phyloP scores from a whole-genome alignment of 495 filamentous ascomycete species.

The Penicillium lagena region DNA sequence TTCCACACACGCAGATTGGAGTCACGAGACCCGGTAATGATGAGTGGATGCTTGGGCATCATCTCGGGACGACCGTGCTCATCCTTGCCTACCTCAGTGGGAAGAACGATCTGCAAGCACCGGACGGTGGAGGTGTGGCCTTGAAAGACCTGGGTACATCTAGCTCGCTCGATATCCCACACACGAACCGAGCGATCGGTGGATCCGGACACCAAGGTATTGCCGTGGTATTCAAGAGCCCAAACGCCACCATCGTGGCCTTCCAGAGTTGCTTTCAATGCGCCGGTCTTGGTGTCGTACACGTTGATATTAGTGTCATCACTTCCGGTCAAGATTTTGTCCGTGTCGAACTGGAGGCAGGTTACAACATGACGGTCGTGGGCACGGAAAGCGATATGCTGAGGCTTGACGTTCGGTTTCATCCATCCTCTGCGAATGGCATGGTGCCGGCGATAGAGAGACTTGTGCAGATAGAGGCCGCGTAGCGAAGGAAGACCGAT shows the following conservation, averaged over 20 bases:
- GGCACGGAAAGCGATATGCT: conserved; percentile 90
- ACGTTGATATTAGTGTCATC: conserved; percentile 98
- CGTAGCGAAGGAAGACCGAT: conserved; percentile 72
- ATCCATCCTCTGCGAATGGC: conserved; percentile 90
- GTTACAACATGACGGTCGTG: conserved; percentile 96
- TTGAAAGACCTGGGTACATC: conserved; percentile 91
- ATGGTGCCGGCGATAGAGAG: conserved; percentile 86
- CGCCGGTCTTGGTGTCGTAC: conserved; percentile 94
- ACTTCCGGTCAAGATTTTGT: conserved; percentile 96
- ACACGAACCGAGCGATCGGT: conserved; percentile 94
- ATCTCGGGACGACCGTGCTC: conserved; percentile 70
- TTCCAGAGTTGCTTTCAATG: conserved; percentile 70
- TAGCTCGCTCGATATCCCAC: conserved; percentile 91
- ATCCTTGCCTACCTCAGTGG: conserved; percentile 65
- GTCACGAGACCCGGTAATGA: conserved; percentile 96
- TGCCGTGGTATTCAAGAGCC: conserved; percentile 94
- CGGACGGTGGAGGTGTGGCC: conserved; percentile 97
- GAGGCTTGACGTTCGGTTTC: conserved; percentile 73
- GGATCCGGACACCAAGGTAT: conserved; percentile 90
- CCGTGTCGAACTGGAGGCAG: conserved; percentile 93
- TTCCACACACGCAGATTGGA: conserved; percentile 94
- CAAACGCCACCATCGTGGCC: conserved; percentile 98
- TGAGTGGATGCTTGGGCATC: conserved; percentile 87
- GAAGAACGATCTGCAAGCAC: conserved; percentile 91
- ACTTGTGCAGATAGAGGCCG: conserved; percentile 89